Percentiles rank a stretch among this genome's conserved stretches.
Conservation (phyloP, 2,329 filamentous ascomycete genomes). For the Penicillium sp. region DNA sequence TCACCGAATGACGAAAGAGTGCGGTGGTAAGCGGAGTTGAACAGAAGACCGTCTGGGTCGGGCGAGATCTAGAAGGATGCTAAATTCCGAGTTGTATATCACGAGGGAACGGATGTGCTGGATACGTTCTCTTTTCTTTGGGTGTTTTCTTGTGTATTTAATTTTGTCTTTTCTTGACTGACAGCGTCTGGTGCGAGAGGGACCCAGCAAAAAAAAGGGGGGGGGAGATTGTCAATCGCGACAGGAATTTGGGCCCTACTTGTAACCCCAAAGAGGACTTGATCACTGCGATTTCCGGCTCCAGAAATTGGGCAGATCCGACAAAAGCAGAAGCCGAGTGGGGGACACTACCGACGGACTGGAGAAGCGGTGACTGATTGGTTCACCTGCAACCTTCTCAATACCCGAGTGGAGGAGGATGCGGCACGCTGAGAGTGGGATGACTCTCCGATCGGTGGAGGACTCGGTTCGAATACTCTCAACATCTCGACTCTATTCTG, state of each 20-base stretch:
- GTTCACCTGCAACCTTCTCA: slow-evolving; percentile 2
- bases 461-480: too few species aligned
- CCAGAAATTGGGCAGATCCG: slow-evolving; percentile 15
- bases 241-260: too few species aligned
- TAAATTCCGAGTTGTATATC: not conserved
- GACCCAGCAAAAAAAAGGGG: slow-evolving; percentile 6
- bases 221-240: slow-evolving; percentile 2
- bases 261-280: too few species aligned
- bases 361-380: slow-evolving; percentile 6
- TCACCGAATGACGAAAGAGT: slow-evolving; percentile 16
- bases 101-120: too few species aligned
- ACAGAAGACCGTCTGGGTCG: not conserved
- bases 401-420: slow-evolving; percentile 15
- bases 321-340: slow-evolving; percentile 27
- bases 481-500: too few species aligned
- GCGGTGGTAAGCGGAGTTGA: slow-evolving; percentile 11
- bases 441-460: not conserved
- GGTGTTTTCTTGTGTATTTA: too few species aligned
- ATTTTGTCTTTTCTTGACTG: too few species aligned
- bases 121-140: too few species aligned
- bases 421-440: not conserved
- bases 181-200: not conserved
- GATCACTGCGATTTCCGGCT: slow-evolving; percentile 10
- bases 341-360: slow-evolving; percentile 7
- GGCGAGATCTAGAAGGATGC: not conserved